A percentile compares a stretch with the other conserved stretches of the same genome.
Conservation (phyloP, 75 land plant genomes). For the Pseudotsuga menziesii region DNA sequence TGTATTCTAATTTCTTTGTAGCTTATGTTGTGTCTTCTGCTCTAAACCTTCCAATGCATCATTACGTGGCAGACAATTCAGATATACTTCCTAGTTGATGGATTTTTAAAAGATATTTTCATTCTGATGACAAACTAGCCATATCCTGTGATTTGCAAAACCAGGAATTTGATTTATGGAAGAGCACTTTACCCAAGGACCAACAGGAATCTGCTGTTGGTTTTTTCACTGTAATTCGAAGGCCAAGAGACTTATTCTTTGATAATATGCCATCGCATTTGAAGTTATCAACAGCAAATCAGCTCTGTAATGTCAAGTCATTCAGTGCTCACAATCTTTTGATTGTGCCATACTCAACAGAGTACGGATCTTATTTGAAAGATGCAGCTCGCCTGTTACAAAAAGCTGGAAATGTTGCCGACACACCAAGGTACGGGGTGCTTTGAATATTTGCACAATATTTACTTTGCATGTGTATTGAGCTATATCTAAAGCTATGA, state of each 20-base stretch:
- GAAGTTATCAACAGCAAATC: not conserved
- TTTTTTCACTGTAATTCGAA: conserved; percentile 78
- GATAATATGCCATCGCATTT: not conserved
- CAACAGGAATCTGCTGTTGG: conserved; percentile 57
- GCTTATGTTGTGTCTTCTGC: not conserved
- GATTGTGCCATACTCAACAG: conserved; percentile 65
- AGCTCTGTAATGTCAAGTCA: conserved; percentile 1
- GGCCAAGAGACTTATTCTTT: conserved; percentile 29
- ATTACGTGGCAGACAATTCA: not conserved
- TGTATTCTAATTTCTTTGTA: not conserved
- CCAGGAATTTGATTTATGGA: conserved; percentile 88
- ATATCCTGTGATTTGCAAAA: conserved; percentile 13
- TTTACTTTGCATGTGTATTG: not conserved
- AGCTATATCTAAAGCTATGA: not conserved
- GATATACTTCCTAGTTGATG: not conserved
- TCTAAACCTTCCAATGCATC: no score
- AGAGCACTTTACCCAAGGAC: conserved; percentile 35
- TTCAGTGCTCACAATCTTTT: conserved; percentile 30
- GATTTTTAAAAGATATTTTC: not conserved
- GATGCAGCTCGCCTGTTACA: conserved; percentile 63
- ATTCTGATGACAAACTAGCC: not conserved
- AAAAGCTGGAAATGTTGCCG: conserved; percentile 65
- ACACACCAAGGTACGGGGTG: conserved; percentile 52
- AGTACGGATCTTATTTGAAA: conserved; percentile 40
- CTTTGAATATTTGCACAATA: not conserved